Evolutionary conservation across 345 rosid species (phyloP), one percentile per base, ranked within the genome.

Genomic region (Euphorbia pulcherrima): DNA sequence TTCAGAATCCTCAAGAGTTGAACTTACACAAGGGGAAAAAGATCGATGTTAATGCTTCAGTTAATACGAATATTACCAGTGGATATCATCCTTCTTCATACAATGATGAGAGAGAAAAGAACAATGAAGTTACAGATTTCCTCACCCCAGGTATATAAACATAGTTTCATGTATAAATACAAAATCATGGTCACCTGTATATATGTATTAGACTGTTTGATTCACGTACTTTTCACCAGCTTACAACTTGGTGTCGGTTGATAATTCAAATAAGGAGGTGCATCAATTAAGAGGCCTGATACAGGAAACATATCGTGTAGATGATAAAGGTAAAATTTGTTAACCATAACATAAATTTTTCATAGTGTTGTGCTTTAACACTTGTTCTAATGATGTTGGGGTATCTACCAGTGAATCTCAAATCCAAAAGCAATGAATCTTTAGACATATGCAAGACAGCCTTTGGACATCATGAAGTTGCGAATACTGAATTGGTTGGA

Each of bases 321-420:
- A 71, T 65, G 81, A 77, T 20, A 68, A 20, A 73, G 86, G 86
- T 86, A 80, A 72, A 44, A 76, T 63, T 64, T 70, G 2, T 48
- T 58, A 16, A 29, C 37, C 54, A 44, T 47, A 53, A 26, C 13
- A 12, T 59, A 72, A 28, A 8, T 61, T 60, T 63, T 26, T 21
- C 23, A 20, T 27, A 24, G 56, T 65, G 41, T 40, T 18, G 14
- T 40, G 57, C 67, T 67, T 60, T 35, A 66, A n/a, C 46, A 27
- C 55, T 52, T n/a, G 33, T 59, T 58, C 60, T 54, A 40, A 68
- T 77, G 63, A 47, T 75, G 74, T 52, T 68, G 30, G 59, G 30
- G 26, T 77, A 75, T 71, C 74, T 71, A 64, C 71, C 74, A 82
- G 83, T 20, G 46, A 30, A 69, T 50, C 64, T 56, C 53, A 68